Conservation (phyloP, 2,329 filamentous ascomycete genomes). For the Fusarium euwallaceae region DNA sequence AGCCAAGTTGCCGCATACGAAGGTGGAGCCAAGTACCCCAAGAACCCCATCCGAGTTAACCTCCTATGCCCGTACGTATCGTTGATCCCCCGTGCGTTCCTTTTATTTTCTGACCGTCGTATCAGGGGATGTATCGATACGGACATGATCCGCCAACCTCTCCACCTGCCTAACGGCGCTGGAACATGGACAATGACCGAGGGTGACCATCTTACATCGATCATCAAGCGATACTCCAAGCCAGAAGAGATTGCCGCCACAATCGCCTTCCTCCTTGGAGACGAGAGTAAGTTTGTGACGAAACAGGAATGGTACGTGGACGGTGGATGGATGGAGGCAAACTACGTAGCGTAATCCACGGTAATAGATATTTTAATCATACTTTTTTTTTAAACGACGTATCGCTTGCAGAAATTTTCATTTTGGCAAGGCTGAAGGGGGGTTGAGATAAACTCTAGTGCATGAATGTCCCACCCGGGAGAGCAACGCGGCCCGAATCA, state of each 20-base stretch:
- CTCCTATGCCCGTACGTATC: slow-evolving; percentile 38
- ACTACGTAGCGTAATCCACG: slow-evolving; percentile 33
- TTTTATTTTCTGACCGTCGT: background rate
- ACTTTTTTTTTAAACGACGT: background rate
- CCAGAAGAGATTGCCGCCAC: slow-evolving; percentile 48
- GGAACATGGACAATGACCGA: slow-evolving; percentile 46
- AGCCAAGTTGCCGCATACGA: slow-evolving; percentile 48
- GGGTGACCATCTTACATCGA: slow-evolving; percentile 41
- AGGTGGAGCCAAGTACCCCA: slow-evolving; percentile 42
- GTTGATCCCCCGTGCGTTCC: fast-evolving
- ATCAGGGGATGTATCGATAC: slow-evolving; percentile 46
- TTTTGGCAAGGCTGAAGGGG: background rate
- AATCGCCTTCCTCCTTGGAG: slow-evolving; percentile 49
- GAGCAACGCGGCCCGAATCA: background rate
- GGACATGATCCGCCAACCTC: slow-evolving; percentile 47
- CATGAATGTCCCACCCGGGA: background rate
- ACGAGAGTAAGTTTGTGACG: slow-evolving; percentile 51
- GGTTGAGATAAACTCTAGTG: background rate
- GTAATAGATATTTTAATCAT: background rate
- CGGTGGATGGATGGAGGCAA: slow-evolving; percentile 47
- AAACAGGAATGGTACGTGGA: slow-evolving; percentile 48
- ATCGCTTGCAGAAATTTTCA: background rate
- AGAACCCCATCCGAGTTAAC: slow-evolving; percentile 45
- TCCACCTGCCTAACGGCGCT: slow-evolving; percentile 41
- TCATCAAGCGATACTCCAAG: slow-evolving; percentile 46